Evolutionary conservation across 345 rosid genomes (phyloP).

Genomic region (Salix dunnii): DNA sequence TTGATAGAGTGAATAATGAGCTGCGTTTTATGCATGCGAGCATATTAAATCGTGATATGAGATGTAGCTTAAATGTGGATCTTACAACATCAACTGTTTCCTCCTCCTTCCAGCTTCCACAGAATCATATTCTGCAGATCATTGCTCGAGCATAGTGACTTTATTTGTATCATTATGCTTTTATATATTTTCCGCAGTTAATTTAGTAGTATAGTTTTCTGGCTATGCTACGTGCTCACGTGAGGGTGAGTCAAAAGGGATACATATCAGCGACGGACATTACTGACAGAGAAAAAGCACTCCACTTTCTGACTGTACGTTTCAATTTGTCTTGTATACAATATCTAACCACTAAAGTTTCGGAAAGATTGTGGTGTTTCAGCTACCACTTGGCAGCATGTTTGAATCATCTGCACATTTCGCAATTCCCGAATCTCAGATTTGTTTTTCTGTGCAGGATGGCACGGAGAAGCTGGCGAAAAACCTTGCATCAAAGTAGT

Average conservation of each 20-base stretch:
- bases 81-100: background rate
- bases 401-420: background rate
- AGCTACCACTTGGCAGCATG: background rate
- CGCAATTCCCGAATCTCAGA: background rate
- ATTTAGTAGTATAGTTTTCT: no score
- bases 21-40: background rate
- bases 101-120: background rate
- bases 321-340: background rate
- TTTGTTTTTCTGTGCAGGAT: conserved; percentile 26
- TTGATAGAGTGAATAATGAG: background rate
- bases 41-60: background rate
- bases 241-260: no score
- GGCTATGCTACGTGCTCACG: no score
- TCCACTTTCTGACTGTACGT: background rate
- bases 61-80: background rate
- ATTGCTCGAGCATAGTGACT: background rate
- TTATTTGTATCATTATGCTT: background rate
- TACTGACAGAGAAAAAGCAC: background rate
- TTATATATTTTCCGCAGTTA: background rate
- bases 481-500: conserved; percentile 28
- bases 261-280: no score
- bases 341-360: background rate
- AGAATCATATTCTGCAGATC: background rate
- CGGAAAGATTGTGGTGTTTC: background rate
- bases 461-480: conserved; percentile 17